Base-by-base conservation (phyloP, 129 eudicot species). In the Apium graveolens region DNA sequence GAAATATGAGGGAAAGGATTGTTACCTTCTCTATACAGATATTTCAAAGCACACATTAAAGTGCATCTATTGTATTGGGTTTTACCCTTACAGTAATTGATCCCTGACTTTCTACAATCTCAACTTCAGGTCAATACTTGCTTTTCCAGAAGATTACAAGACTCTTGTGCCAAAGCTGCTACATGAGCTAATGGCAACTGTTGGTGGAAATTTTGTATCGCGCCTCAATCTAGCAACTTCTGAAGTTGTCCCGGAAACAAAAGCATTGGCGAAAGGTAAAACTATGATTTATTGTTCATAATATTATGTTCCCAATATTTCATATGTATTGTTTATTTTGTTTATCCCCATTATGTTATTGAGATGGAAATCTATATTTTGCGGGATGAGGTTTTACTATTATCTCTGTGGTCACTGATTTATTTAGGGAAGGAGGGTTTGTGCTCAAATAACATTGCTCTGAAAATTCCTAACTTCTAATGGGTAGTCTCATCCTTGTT, bases 61-160 rank as follows among this genome's bases (percentile, higher is more conserved):
- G 39, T 74, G 18, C 51, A 18, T 74, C n/a, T 41, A 13, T 74
- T 74, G 77, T 17, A 74, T n/a, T 27, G 39, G 72, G 27, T 35
- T 12, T 63, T 35, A 62, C 49, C 44, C 73, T 27, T 39, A 3
- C 21, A 41, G 26, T 41, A 10, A 18, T 11, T 41, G 38, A 66
- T n/a, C 5, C 44, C 2, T 74, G 81, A 86, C 80, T 68, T 69
- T 7, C 65, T 83, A 45, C 27, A 53, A 44, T 75, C 39, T 79
- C 84, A 31, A 75, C 42, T 83, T 29, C 89, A 95, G 99, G 99
- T 87, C 97, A 79, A 88, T 86, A 85, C 85, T 87, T 87, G 96
- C 97, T 84, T 95, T 95, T 80, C 99, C 97, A 35, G 97, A 95
- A 74, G 99, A 95, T 79, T 92, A 91, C 77, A 95, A 78, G 88